Base-by-base conservation (phyloP, 2,329 filamentous ascomycete species). In the Fusarium lyarnte region DNA sequence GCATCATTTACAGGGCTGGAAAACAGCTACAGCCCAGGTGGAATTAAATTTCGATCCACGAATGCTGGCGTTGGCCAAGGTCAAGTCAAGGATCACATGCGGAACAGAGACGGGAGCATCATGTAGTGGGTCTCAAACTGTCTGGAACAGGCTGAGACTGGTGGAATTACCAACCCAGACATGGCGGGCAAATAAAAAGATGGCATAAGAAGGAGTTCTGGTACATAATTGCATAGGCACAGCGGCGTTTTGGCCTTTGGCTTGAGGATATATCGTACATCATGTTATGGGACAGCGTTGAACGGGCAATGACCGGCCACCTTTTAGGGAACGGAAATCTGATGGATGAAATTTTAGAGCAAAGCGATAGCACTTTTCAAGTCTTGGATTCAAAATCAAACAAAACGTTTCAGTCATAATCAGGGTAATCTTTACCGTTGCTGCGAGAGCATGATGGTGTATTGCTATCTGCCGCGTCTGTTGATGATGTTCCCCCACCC, bases 151-250 rank as follows among this genome's bases (percentile, higher is more conserved):
- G 35, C 27, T 27, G 55, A 52, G 41, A 27, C 29, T 42, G 35
- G 36, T 21, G 36, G 8, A 43, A 29, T 41, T 35, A 35, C 29
- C 33, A 12, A 41, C 25, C 6, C 41, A 42, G 51, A 19, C n/a
- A 54, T 67, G 58, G 33, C 23, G 45, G 29, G 16, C 14, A 38
- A 39, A 38, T 31, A 36, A 38, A 39, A 47, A 27, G 14, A 46
- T 29, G 36, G 70, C 70, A 73, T 71, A 46, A 53, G 49, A 55
- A 53, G 70, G 70, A 71, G 70, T 73, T 73, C 45, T n/a, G 65
- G 58, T 59, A 52, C 33, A 63, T 46, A 21, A 42, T 29, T 58
- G 58, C 58, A 64, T 58, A 38, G 29, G 42, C 27, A 58, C 16
- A 58, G 29, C 31, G 57, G 49, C 62, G 66, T 69, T 63, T 42